Base-by-base conservation (phyloP, 2,329 filamentous ascomycete genomes). In the Colletotrichum sp. region DNA sequence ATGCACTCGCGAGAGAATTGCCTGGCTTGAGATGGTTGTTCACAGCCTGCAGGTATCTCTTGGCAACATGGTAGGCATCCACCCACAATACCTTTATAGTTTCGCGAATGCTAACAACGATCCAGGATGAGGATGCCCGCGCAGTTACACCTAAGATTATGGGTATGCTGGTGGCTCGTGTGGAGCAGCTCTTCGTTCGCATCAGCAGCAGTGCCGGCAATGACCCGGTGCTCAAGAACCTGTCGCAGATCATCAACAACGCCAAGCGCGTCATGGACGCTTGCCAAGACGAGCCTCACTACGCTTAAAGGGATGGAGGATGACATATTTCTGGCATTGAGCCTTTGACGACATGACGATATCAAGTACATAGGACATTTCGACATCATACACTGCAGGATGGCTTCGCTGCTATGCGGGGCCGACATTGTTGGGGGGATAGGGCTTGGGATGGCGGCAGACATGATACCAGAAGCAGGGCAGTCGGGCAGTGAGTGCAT, bases 21-120 rank as follows among this genome's bases (percentile, higher is more conserved):
- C 85, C 26, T 92, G 92, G 90, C 86, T 93, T 55, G 91, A 93
- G 80, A 87, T 89, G 79, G 88, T 92, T 52, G 84, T 93, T n/a
- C 84, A 87, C 55, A 86, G 88, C 32, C 89, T 93, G 78, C 85
- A 87, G 72, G 84, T 85, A 69, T 86, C 86, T 65, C 80, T 91
- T 13, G 83, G 85, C 5, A 85, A 83, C 72, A 86, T 90, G 83
- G 91, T 92, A 85, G 84, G 90, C 60, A n/a, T 24, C 15, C 15
- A 24, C 24, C 34, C 3, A 30, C 13, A 8, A 3, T 30, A 30
- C 9, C 8, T 43, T 36, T 74, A 9, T 10, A 6, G 12, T 21
- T 57, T 74, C 18, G 66, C 60, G 52, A 68, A 64, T 71, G 72
- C 80, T 85, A 82, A 83, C 81, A 74, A 59, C 63, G 43, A 30